Base-by-base conservation (phyloP, 768 basidiomycete species). In the Lactifluus pinguis region DNA sequence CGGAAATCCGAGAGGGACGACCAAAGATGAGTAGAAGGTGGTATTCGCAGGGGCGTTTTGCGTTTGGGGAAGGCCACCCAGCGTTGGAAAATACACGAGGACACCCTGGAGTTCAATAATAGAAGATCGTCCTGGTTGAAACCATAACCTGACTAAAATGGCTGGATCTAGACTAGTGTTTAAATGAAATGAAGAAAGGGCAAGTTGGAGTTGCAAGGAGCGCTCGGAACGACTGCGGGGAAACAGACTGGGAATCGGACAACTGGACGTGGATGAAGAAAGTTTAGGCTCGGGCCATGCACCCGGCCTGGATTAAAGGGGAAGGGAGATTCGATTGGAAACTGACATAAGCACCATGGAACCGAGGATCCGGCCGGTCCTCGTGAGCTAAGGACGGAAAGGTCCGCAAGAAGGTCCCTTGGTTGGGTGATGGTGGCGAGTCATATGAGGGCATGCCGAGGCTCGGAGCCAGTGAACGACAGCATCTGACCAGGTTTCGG, bases 201-300 rank as follows among this genome's bases (percentile, higher is more conserved):
- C 36, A 38, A n/a, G 17, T 25, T 30, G 50, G n/a, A 25, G 25
- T 25, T 25, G 25, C 25, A 30, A n/a, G 42, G 17, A 19, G 39
- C 45, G 55, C 45, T 62, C 61, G 61, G 61, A 17, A 58, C 25
- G 61, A 62, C 56, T 58, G 57, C 61, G 61, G 61, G 61, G 61
- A 58, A 62, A 62, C 56, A 58, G 56, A 29, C n/a, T 34, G 59
- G 53, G 19, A 41, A 25, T 25, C 2, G 25, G 25, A 25, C 25
- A 53, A 55, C 49, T 51, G 52, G 52, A 19, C 38, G 49, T 53
- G 59, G 59, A 58, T 53, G 47, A 62, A 62, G 61, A 58, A 54
- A 54, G 61, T 62, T 62, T 62, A 62, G 61, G 57, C 56, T 62
- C 56, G 14, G 39, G 61, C 61, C 61, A 58, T n/a, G 14, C 34